Evolutionary conservation across 23 red algal species (phyloP), one percentile per base, ranked within the genome.

Genomic region (Gracilaria gracilis): DNA sequence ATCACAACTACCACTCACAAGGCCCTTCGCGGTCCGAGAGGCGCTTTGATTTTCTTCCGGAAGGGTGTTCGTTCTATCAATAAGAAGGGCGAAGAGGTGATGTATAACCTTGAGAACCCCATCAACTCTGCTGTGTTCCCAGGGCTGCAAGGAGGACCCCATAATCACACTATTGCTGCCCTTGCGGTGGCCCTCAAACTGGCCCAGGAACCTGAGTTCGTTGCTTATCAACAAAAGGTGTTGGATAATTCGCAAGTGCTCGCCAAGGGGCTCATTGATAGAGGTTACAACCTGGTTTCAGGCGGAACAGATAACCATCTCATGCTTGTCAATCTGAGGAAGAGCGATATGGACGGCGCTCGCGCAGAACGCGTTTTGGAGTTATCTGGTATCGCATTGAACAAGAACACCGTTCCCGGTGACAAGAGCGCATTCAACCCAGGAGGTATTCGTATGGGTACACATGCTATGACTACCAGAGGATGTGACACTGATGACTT

Each of bases 61-160:
- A 96, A 95, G 80, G 97, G 97, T 69, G 85, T 96, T 34, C 86
- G 88, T 64, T 87, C 83, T 14, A 47, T 91, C 78, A 85, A 96
- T 74, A 95, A 95, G 91, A 94, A 92, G 36, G 95, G 95, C 12
- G 81, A 95, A 47, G 42, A 93, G 24, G 86, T 95, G 20, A 83
- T 89, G 81, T 99, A 99, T 86, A 91, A 99, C 47, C 75, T 99
- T 21, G 94, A 99, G 78, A 75, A 91, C 31, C 91, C 97, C 36
- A 99, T 99, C 54, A 96, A 95, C 88, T 90, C 88, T n/a, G 97
- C 97, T 25, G 97, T 99, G 23, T 99, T 99, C 88, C 97, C 97
- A 27, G 97, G 97, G 33, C 46, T 99, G 28, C 97, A 99, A 83
- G 97, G 97, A 19, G 97, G 97, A 28, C 97, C 97, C 0, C 97